These are phyloP conservation scores for Pythium phragmitis DNA, from an alignment of 352 stramenopile genomes.

Conservation along the genomic window DNA sequence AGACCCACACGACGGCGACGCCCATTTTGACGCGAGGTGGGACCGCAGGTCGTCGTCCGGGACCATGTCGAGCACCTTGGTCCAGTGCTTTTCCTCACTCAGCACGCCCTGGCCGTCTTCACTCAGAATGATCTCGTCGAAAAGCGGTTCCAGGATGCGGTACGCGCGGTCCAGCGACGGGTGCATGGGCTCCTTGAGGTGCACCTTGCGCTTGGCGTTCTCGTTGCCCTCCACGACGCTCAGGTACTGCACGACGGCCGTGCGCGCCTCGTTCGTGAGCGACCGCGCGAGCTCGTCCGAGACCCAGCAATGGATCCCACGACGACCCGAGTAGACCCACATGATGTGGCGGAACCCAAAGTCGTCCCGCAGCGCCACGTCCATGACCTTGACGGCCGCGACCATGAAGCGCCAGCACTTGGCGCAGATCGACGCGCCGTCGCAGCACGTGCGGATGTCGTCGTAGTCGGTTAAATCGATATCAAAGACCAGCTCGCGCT, in stretches of 20 bases:
- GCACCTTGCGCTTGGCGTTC: constrained; percentile 88
- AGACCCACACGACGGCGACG: constrained; percentile 38
- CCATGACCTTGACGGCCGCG: constrained; percentile 95
- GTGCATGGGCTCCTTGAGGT: constrained; percentile 91
- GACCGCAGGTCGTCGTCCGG: constrained; percentile 86
- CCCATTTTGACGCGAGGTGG: constrained; percentile 65
- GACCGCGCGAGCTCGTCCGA: constrained; percentile 92
- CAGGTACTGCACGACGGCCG: constrained; percentile 96
- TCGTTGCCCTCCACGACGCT: constrained; percentile 92
- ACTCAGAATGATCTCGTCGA: constrained; percentile 89
- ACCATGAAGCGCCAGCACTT: constrained; percentile 99
- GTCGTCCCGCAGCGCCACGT: constrained; percentile 90
- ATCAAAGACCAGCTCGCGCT: constrained; percentile 99
- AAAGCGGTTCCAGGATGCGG: constrained; percentile 94
- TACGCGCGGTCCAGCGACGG: constrained; percentile 94
- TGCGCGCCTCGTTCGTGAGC: constrained; percentile 96
- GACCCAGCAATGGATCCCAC: constrained; percentile 99
- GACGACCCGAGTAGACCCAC: constrained; percentile 98
- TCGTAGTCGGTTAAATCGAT: constrained; percentile 99
- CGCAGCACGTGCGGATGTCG: constrained; percentile 96
- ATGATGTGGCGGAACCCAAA: constrained; percentile 98
- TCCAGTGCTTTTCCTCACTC: constrained; percentile 83
- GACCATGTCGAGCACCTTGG: constrained; percentile 92
- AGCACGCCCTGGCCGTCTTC: constrained; percentile 93
- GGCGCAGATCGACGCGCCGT: constrained; percentile 88